Conservation (phyloP, 2,329 filamentous ascomycete species). For the Alternaria sp. region DNA sequence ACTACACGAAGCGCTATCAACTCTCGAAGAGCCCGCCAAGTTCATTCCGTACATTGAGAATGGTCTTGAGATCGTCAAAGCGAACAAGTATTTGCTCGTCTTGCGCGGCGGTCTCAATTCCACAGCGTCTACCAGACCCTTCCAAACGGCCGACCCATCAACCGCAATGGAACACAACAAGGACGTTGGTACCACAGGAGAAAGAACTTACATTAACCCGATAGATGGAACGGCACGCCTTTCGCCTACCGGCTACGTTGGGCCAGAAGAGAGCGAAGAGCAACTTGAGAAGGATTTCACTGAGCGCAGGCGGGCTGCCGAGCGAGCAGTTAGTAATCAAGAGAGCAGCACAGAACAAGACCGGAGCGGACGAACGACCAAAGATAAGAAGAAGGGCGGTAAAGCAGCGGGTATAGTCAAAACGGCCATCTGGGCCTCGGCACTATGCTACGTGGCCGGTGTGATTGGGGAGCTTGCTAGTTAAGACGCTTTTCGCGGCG, state of each 20-base stretch:
- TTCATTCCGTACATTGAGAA: slow-evolving; percentile 40
- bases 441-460: slow-evolving; percentile 41
- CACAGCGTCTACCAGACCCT: slow-evolving; percentile 11
- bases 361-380: slow-evolving; percentile 1
- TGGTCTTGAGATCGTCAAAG: slow-evolving; percentile 36
- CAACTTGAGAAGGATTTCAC: slow-evolving; percentile 31
- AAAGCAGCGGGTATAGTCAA: slow-evolving; percentile 33
- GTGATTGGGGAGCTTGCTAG: slow-evolving; percentile 36
- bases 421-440: slow-evolving; percentile 38
- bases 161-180: not conserved
- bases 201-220: slow-evolving; percentile 32
- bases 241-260: slow-evolving; percentile 44
- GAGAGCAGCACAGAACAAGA: not conserved
- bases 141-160: slow-evolving; percentile 9
- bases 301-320: slow-evolving; percentile 31
- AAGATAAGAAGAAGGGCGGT: slow-evolving; percentile 13
- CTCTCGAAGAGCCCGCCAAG: slow-evolving; percentile 34
- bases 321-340: slow-evolving; percentile 3
- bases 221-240: slow-evolving; percentile 45
- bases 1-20: slow-evolving; percentile 36
- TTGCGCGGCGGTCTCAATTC: slow-evolving; percentile 28
- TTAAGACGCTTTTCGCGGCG: not conserved
- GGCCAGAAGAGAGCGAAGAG: slow-evolving; percentile 31
- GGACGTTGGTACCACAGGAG: not conserved
- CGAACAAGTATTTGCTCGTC: slow-evolving; percentile 40